Percentiles rank a stretch among this genome's conserved stretches.
Evolutionary conservation across 2,329 filamentous ascomycete species (phyloP).

Genomic region (Colletotrichum phormii): DNA sequence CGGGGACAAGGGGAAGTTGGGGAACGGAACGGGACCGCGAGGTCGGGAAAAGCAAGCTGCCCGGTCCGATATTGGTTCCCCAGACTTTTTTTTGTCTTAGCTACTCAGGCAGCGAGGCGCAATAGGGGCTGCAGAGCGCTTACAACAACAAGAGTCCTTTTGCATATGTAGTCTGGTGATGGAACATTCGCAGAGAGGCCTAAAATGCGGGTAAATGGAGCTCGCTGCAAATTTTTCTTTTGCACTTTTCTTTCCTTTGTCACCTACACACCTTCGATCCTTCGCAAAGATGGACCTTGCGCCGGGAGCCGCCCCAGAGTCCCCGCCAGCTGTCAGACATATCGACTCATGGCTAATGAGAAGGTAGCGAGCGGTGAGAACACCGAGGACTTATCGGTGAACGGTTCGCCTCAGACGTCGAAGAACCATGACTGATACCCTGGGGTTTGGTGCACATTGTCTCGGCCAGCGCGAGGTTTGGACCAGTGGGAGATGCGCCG

Average conservation of each 20-base stretch:
- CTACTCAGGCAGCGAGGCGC: constrained; percentile 13
- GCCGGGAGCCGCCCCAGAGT: background rate
- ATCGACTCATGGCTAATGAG: background rate
- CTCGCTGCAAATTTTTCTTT: background rate
- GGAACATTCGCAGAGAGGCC: background rate
- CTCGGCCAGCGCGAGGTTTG: constrained; percentile 19
- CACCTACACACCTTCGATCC: constrained; percentile 14
- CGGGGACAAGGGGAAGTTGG: constrained; percentile 27
- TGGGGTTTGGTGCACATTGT: constrained; percentile 2
- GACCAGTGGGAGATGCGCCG: constrained; percentile 10
- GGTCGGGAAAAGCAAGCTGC: constrained; percentile 33
- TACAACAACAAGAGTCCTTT: constrained; percentile 5
- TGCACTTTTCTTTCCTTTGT: background rate
- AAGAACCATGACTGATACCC: background rate
- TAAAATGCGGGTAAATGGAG: constrained; percentile 10
- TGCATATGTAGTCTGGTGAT: constrained; percentile 2
- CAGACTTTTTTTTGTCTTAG: constrained; percentile 21
- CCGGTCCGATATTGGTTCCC: constrained; percentile 9
- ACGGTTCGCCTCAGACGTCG: background rate
- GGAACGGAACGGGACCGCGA: constrained; percentile 21
- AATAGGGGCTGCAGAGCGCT: constrained; percentile 1
- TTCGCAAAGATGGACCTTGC: constrained; percentile 1
- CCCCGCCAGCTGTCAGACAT: constrained; percentile 9
- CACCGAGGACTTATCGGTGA: constrained; percentile 20
- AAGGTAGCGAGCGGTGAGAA: constrained; percentile 22